Evolutionary conservation across 2,329 filamentous ascomycete species (phyloP), one percentile per base, ranked within the genome.

Genomic region (Drechmeria coniospora): DNA sequence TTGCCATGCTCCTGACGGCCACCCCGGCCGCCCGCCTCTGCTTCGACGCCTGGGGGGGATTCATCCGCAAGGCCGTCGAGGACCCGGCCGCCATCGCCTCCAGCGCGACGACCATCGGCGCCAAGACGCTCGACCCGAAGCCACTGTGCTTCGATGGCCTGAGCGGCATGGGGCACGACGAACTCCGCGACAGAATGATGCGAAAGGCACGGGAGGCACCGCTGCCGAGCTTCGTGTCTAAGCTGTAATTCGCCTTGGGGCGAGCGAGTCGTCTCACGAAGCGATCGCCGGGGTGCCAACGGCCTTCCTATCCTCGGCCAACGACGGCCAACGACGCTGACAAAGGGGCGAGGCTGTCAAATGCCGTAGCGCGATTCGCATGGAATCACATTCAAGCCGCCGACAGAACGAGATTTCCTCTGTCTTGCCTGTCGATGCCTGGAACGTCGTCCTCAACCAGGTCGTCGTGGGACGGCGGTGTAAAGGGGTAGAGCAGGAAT

Each of bases 1-100:
- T 82, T 44, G 68, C 65, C 1, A 41, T 72, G 36, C 36, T 80
- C 1, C 51, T 81, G 30, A 49, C 59, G 2, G 49, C 52, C 4
- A 45, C 61, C 2, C 44, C 56, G 1, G 59, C 52, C 17, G 53
- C 63, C 3, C 52, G 44, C 37, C 57, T 63, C 26, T 78, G 70
- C 40, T 63, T 70, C 32, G 47, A 59, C 10, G 53, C 56, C 3
- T 71, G 72, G 65, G 52, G 65, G 0, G 49, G 46, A 2, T 83
- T 82, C 36, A 63, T 74, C 15, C 51, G 37, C 15, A 36, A 43
- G 12, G 59, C 47, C 2, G 54, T 59, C 2, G 43, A 53, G 23
- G 43, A 53, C 4, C 45, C 53, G 0, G 37, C 21, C 4, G 32
- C 33, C 10, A 42, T 63, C 6, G 30, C 38, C 26, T 54, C 59